Conservation (phyloP, 2,329 filamentous ascomycete species). For the Magnaporthiopsis rhizophila region DNA sequence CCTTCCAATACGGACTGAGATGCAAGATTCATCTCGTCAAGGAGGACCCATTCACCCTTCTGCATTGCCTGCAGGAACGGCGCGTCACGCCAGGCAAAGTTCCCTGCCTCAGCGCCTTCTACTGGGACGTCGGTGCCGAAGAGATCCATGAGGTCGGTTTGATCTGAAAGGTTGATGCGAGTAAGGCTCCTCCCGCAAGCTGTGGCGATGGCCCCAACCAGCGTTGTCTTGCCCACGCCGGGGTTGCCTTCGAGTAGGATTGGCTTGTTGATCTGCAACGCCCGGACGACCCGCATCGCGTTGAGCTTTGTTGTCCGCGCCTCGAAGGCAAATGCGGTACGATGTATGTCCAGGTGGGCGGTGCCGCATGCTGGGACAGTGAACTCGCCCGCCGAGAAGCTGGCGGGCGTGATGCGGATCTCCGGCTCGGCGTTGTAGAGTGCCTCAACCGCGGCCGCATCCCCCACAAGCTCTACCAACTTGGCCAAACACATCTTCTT, state of each 20-base stretch:
- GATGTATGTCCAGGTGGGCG: slow-evolving; percentile 35
- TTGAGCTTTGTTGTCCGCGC: slow-evolving; percentile 87
- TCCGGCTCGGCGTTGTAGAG: slow-evolving; percentile 59
- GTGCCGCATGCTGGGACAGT: slow-evolving; percentile 46
- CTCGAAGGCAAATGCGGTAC: slow-evolving; percentile 60
- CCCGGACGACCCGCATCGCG: slow-evolving; percentile 82
- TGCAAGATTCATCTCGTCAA: slow-evolving; percentile 98
- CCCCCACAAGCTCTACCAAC: slow-evolving; percentile 58
- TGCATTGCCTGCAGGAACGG: slow-evolving; percentile 97
- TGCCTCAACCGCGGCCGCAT: slow-evolving; percentile 50
- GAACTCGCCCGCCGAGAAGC: slow-evolving; percentile 68
- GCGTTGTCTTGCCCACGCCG: slow-evolving; percentile 95
- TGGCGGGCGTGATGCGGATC: slow-evolving; percentile 43
- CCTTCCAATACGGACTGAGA: slow-evolving; percentile 96
- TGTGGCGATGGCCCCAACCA: slow-evolving; percentile 76
- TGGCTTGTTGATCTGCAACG: slow-evolving; percentile 80
- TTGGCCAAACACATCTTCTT: slow-evolving; percentile 65
- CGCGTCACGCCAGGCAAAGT: slow-evolving; percentile 92
- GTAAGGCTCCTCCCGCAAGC: slow-evolving; percentile 76
- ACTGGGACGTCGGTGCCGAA: slow-evolving; percentile 96
- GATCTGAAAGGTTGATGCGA: slow-evolving; percentile 93
- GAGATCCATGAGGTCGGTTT: slow-evolving; percentile 94
- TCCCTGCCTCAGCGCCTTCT: slow-evolving; percentile 82
- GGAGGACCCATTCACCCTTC: slow-evolving; percentile 86
- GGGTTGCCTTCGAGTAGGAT: slow-evolving; percentile 93